Evolutionary conservation across 1,284 basidiomycete genomes (phyloP).

Genomic region (Macrocystidia cucumis): DNA sequence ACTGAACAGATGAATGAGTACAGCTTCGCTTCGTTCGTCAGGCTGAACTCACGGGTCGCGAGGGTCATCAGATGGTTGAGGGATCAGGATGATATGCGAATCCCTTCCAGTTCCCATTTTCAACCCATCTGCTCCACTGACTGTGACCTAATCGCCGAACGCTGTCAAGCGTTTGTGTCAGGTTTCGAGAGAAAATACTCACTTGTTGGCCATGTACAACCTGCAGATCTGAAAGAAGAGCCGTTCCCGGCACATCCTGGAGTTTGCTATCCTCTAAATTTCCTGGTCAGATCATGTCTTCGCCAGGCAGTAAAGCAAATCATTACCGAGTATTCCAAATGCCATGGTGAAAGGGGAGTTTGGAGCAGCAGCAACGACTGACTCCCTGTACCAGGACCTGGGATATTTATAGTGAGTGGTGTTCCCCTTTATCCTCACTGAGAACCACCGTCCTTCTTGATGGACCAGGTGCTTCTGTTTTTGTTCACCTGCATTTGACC

Average conservation of each 20-base stretch:
- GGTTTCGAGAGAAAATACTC: background rate
- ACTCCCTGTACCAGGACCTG: too few species aligned
- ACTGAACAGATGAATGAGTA: conserved; percentile 13
- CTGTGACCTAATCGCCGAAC: conserved; percentile 12
- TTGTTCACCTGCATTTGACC: too few species aligned
- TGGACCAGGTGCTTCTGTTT: too few species aligned
- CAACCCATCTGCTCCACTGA: conserved; percentile 23
- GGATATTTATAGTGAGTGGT: too few species aligned
- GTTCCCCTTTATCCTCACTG: too few species aligned
- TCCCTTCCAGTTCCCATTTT: conserved; percentile 32
- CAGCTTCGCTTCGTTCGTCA: background rate
- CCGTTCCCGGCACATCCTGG: conserved; percentile 31
- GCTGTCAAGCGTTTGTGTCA: background rate
- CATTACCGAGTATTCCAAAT: conserved; percentile 31
- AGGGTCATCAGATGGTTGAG: conserved; percentile 37
- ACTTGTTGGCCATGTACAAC: conserved; percentile 28
- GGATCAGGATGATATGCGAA: conserved; percentile 33
- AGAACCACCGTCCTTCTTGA: too few species aligned
- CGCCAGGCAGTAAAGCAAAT: background rate
- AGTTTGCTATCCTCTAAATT: conserved; percentile 25
- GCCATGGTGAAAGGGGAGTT: conserved; percentile 22
- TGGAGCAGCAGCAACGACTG: too few species aligned
- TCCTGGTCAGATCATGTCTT: background rate
- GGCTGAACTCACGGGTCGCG: conserved; percentile 26
- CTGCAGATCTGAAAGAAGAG: conserved; percentile 30